Base-by-base conservation (phyloP, 1,284 basidiomycete species). In the Moniliophthora roreri region DNA sequence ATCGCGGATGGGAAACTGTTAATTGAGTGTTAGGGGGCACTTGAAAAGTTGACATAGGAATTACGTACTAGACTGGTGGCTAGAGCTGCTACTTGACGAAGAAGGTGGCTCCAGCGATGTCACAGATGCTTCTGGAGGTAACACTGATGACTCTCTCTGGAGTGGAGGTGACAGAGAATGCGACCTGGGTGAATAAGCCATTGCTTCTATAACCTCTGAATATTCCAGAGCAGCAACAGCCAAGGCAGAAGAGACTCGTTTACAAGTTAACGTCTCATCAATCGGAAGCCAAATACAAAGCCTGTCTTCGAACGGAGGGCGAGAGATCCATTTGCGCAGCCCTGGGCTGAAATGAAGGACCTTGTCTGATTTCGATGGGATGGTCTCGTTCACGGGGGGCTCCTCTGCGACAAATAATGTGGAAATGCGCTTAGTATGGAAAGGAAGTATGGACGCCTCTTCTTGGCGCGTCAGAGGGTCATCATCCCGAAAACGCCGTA, bases 251-350 rank as follows among this genome's bases (percentile, higher is more conserved):
- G 75, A 61, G 39, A 89, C 73, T 24, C 67, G 72, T 24, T 68
- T 69, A 48, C 67, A 60, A 34, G 66, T 58, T 47, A 82, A 58
- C 24, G 68, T 68, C 26, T 63, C 69, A 41, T 76, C 72, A 26
- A 69, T 67, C 18, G 73, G 71, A 11, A 76, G 64, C 73, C 82
- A 87, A 2, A 87, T 71, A 20, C 71, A 67, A 59, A 78, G 70
- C 21, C 88, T 76, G 53, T 91, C 86, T 64, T 92, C 89, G 64
- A 89, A 91, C 63, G 85, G 86, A 16, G 87, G 84, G 4, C 89
- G 81, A 32, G 72, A 69, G 55, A 82, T 76, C 90, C 90, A 92
- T 20, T 69, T 77, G 50, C 75, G 76, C 40, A 91, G 69, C 48
- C 86, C 85, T 15, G 71, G 72, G 61, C 84, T 87, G 47, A 68